phyloP scores from a whole-genome alignment of 345 rosid species.

The Pugionium cornutum region DNA sequence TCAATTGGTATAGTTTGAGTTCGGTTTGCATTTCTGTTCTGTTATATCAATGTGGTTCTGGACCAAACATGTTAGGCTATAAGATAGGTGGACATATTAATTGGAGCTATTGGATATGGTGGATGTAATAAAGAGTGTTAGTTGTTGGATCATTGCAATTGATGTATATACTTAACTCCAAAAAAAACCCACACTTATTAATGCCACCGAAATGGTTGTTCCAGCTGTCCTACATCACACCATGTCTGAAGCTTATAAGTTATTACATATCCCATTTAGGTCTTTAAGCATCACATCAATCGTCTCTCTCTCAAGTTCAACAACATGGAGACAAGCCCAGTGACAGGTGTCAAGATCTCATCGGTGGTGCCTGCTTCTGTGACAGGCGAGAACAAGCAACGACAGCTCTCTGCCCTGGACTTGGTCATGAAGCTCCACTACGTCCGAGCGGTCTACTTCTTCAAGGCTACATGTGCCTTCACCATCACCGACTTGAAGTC shows the following conservation, averaged over 20 bases:
- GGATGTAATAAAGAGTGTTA: constrained; percentile 29
- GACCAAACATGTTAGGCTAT: not conserved
- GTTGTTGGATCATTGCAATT: constrained; percentile 17
- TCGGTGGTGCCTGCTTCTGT: constrained; percentile 61
- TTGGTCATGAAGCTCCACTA: constrained; percentile 79
- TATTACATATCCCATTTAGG: constrained; percentile 14
- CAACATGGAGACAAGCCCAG: constrained; percentile 33
- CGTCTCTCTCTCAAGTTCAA: not conserved
- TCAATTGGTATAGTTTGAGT: not conserved
- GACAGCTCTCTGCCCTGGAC: constrained; percentile 54
- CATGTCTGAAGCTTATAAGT: constrained; percentile 1
- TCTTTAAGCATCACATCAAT: not conserved
- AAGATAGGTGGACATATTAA: not conserved
- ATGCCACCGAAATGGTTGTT: constrained; percentile 20
- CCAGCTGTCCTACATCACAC: constrained; percentile 13
- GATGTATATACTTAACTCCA: constrained; percentile 6
- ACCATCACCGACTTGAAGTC: constrained; percentile 46
- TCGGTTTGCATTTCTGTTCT: no score
- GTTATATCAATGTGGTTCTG: no score
- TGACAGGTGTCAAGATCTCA: constrained; percentile 50
- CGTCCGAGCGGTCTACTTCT: constrained; percentile 62
- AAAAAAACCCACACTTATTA: not conserved
- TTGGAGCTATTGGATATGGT: constrained; percentile 9
- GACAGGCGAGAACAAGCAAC: constrained; percentile 48
- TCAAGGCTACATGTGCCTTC: constrained; percentile 41